Percentiles rank a stretch among this genome's conserved stretches.
Evolutionary conservation across 148 eudicot genomes (phyloP).

Genomic region (Euryodendron excelsum): DNA sequence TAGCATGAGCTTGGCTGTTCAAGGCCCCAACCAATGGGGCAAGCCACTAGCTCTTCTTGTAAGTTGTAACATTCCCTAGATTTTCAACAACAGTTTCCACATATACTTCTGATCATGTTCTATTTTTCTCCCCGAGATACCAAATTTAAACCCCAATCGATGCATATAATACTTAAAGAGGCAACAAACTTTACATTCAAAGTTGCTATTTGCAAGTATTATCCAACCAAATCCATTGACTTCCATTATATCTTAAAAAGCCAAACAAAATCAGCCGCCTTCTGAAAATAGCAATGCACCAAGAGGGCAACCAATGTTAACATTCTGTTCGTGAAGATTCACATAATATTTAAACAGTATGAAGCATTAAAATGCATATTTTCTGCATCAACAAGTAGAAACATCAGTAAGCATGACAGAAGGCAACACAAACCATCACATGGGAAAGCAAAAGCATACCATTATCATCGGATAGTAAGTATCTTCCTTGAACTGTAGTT

Average conservation of each 20-base stretch:
- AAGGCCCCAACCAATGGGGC: too few species aligned
- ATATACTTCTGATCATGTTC: neutral
- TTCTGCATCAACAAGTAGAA: neutral
- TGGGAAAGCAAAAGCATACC: conserved; percentile 40
- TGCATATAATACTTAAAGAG: neutral
- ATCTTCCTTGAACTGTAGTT: conserved; percentile 94
- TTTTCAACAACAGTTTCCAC: neutral
- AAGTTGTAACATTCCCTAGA: neutral
- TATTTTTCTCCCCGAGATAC: neutral
- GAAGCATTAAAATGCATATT: neutral
- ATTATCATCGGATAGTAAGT: conserved; percentile 74
- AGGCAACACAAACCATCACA: conserved; percentile 2
- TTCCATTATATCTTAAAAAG: neutral
- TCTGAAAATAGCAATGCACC: neutral
- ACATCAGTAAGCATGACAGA: neutral
- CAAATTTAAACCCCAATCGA: neutral
- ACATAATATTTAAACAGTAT: neutral
- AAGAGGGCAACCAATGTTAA: neutral
- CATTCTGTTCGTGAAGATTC: neutral
- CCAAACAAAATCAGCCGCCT: neutral
- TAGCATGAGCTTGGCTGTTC: too few species aligned
- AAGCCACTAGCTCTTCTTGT: too few species aligned
- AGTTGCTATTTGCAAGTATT: neutral
- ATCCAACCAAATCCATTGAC: neutral
- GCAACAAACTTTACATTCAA: neutral